Evolutionary conservation across 495 filamentous ascomycete species (phyloP).

Genomic region (Coniosporium apollinis): DNA sequence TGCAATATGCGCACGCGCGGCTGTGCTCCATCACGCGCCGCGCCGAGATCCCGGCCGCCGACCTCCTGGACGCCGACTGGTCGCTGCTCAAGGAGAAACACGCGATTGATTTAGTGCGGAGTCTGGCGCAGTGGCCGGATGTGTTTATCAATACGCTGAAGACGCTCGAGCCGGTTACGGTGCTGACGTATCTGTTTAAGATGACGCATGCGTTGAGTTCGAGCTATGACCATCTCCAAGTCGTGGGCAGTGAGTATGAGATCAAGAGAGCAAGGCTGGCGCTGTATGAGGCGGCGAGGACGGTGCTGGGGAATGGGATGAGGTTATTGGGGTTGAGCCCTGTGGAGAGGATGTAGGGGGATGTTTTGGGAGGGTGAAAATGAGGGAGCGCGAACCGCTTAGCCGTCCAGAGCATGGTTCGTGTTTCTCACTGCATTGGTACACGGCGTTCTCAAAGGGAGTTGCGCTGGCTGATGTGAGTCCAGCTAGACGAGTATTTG

Average conservation of each 20-base stretch:
- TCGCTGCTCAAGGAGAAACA: slow-evolving; percentile 39
- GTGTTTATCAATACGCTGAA: slow-evolving; percentile 42
- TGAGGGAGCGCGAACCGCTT: too few relatives aligned
- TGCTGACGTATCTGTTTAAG: slow-evolving; percentile 28
- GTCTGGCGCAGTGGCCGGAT: slow-evolving; percentile 46
- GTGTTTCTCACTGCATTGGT: too few relatives aligned
- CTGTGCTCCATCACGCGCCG: slow-evolving; percentile 47
- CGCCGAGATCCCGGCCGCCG: slow-evolving; percentile 26
- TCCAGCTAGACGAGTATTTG: too few relatives aligned
- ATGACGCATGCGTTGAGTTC: slow-evolving; percentile 22
- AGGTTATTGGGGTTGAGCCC: slow-evolving; percentile 27
- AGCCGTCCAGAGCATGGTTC: too few relatives aligned
- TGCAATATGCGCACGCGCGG: slow-evolving; percentile 53
- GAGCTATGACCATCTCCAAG: slow-evolving; percentile 24
- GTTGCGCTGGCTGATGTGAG: too few relatives aligned
- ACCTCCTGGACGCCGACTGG: slow-evolving; percentile 36
- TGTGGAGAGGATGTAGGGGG: slow-evolving; percentile 29
- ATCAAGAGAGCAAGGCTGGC: slow-evolving; percentile 21
- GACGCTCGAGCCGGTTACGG: slow-evolving; percentile 47
- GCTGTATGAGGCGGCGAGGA: slow-evolving; percentile 20
- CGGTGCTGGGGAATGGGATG: slow-evolving; percentile 27
- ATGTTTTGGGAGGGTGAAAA: too few relatives aligned
- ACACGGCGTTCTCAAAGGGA: too few relatives aligned
- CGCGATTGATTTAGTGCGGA: slow-evolving; percentile 40
- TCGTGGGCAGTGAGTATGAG: slow-evolving; percentile 17